A percentile compares a stretch with the other conserved stretches of the same genome.
Conservation (phyloP, 768 basidiomycete genomes). For the Scleroderma bovista region DNA sequence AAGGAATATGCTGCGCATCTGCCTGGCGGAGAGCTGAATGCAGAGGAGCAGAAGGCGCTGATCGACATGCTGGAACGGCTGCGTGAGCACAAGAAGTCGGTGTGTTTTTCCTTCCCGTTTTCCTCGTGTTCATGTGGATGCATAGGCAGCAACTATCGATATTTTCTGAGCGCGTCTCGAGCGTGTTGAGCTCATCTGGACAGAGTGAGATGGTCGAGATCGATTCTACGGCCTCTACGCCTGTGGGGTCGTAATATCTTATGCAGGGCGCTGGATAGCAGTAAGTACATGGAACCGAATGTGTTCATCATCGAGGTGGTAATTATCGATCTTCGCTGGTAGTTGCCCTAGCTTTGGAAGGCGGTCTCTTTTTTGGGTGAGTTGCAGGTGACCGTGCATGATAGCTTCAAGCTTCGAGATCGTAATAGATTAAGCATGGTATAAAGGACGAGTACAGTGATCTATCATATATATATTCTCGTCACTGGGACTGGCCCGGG, state of each 20-base stretch:
- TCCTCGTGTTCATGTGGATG: not conserved
- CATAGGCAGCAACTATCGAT: constrained; percentile 48
- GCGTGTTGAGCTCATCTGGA: constrained; percentile 24
- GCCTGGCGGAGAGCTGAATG: constrained; percentile 67
- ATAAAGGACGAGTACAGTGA: no score
- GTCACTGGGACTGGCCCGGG: not conserved
- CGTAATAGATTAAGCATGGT: no score
- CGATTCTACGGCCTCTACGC: constrained; percentile 74
- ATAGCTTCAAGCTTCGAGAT: no score
- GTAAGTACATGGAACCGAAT: no score
- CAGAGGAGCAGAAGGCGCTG: constrained; percentile 66
- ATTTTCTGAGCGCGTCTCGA: constrained; percentile 43
- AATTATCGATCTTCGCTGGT: no score
- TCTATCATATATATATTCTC: not conserved
- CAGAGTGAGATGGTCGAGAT: constrained; percentile 50
- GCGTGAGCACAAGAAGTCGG: constrained; percentile 58
- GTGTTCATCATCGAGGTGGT: no score
- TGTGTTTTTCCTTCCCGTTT: not conserved
- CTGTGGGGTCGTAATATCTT: constrained; percentile 22
- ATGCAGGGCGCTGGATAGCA: no score
- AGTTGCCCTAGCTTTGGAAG: no score
- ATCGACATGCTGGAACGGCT: constrained; percentile 63
- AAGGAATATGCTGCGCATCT: constrained; percentile 53
- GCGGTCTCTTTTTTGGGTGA: no score
- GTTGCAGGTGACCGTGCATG: no score